Conservation (phyloP, 495 filamentous ascomycete species). For the Aspergillus bertholletiae region DNA sequence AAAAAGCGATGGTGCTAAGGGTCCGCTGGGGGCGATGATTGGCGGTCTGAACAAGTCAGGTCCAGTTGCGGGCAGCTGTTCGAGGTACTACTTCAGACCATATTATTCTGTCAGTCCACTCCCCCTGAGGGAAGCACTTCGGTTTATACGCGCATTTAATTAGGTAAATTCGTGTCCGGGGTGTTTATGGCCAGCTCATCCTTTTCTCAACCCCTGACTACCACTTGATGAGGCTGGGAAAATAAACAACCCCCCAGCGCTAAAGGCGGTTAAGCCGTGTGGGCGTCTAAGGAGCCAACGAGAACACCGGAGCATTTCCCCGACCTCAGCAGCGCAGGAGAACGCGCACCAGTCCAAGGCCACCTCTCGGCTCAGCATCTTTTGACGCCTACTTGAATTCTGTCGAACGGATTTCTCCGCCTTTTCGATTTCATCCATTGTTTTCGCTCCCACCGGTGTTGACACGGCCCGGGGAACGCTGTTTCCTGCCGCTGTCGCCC, state of each 20-base stretch:
- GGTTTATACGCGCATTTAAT: not conserved
- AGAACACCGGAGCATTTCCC: not conserved
- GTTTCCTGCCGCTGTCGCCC: conserved; percentile 24
- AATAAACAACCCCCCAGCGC: not conserved
- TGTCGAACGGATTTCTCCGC: not conserved
- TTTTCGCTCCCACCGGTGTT: conserved; percentile 13
- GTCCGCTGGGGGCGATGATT: not conserved
- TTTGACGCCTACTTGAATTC: not conserved
- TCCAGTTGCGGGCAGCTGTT: not conserved
- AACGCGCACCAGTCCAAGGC: not conserved
- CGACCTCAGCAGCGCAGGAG: not conserved
- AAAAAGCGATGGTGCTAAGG: not conserved
- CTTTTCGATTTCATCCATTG: conserved; percentile 3
- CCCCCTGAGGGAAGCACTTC: not conserved
- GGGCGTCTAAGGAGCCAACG: conserved; percentile 1
- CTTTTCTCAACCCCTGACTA: not conserved
- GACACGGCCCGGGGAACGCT: conserved; percentile 20
- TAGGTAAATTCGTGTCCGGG: not conserved
- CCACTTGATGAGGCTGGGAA: not conserved
- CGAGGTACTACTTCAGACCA: not conserved
- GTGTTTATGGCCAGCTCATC: not conserved
- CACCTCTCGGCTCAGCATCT: conserved; percentile 8
- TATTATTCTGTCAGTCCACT: not conserved
- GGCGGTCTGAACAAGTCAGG: not conserved
- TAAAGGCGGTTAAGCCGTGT: not conserved